Evolutionary conservation across 371 early-diverging fungal species (phyloP), one percentile per base, ranked within the genome.

Genomic region (Mortierella sp.): DNA sequence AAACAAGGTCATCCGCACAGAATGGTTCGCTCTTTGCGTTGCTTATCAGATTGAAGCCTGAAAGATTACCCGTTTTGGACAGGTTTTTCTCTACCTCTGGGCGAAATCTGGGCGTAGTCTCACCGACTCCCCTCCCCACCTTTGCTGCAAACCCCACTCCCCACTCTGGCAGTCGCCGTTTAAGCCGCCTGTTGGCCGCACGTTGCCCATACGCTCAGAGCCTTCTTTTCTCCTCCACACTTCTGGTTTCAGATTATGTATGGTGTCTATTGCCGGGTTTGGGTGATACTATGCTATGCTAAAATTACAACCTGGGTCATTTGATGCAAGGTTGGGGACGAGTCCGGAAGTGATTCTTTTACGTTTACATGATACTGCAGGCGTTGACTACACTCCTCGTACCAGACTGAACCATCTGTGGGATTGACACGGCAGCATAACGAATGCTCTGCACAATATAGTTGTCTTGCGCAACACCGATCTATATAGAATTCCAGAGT

Each of bases 381-480:
- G 59, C 73, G 31, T 59, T 73, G 34, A 56, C 39, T 6, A 73
- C 73, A 37, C 58, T 55, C 48, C 73, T 47, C 19, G 68, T 34
- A 12, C 73, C 73, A 7, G 67, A 49, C 60, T 66, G 68, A 6
- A 73, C 68, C 46, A 73, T 73, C 42, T 73, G 73, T 4, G 73
- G 73, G 12, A 73, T 67, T 5, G 73, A 37, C 3, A 56, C 67
- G 4, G 73, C 68, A 21, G 73, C 67, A 21, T 54, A 31, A 11
- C 73, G 73, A 50, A 73, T 73, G 39, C 73, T 73, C 43, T 56
- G 52, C 21, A 73, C 73, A 63, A 73, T 73, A 52, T 53, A 73
- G 60, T 73, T 73, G 34, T 73, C 73, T 47, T 73, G 73, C 6
- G 59, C 68, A 15, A 67, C 39, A 1, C 73, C 73, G 21, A 17